phyloP scores from a whole-genome alignment of 441 rosid species.

The Mallotus repandus region DNA sequence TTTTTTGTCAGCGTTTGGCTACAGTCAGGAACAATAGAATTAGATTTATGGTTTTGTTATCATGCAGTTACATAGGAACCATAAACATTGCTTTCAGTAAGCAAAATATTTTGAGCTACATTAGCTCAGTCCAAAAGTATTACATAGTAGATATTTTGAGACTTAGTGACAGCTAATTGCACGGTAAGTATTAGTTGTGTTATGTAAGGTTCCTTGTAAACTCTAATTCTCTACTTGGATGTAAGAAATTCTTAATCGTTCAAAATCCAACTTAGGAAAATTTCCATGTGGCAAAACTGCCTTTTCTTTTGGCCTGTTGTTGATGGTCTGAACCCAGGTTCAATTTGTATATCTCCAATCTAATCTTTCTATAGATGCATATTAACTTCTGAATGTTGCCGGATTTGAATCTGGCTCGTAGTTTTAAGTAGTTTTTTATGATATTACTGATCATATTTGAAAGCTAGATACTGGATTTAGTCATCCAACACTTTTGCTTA shows the following conservation, averaged over 20 bases:
- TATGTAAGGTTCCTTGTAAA: too few relatives aligned
- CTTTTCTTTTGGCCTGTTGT: neutral
- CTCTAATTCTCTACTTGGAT: too few relatives aligned
- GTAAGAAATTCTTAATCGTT: neutral
- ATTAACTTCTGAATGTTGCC: neutral
- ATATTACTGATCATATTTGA: neutral
- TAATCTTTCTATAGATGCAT: neutral
- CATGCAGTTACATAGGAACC: neutral
- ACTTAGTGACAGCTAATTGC: neutral
- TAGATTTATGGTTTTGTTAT: too few relatives aligned
- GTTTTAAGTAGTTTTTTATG: neutral
- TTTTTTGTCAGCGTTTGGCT: neutral
- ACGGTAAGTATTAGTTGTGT: neutral
- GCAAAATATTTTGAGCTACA: neutral
- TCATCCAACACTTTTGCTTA: neutral
- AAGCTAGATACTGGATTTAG: neutral
- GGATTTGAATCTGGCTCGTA: neutral
- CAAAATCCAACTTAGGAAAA: neutral
- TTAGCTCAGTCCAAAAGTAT: too few relatives aligned
- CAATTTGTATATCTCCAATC: neutral
- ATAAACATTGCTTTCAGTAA: neutral
- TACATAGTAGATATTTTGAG: too few relatives aligned
- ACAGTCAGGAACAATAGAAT: too few relatives aligned
- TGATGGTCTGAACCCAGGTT: neutral
- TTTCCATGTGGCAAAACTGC: neutral